Evolutionary conservation across 2,329 filamentous ascomycete genomes (phyloP).

Genomic region (Sporothrix curviconia): DNA sequence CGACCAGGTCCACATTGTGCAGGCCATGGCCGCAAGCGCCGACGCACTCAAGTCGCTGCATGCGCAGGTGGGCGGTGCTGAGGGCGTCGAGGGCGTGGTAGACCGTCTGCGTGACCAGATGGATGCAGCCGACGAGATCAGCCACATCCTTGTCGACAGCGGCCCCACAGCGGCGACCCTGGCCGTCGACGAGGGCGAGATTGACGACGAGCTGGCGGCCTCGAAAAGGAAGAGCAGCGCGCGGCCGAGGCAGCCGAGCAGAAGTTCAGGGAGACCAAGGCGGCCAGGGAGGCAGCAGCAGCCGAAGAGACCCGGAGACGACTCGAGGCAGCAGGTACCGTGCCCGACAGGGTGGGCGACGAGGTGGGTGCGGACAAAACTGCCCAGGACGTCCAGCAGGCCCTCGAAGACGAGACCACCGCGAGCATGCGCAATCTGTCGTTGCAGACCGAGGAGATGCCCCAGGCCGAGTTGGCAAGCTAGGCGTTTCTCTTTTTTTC

Average conservation of each 20-base stretch:
- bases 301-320: conserved; percentile 41
- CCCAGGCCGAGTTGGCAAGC: neutral
- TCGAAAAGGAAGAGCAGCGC: conserved; percentile 54
- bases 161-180: conserved; percentile 23
- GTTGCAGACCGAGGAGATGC: conserved; percentile 24
- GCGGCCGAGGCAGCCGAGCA: neutral
- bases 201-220: conserved; percentile 80
- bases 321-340: conserved; percentile 42
- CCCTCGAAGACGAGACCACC: conserved; percentile 14
- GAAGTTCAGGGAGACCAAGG: conserved; percentile 36
- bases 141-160: conserved; percentile 66
- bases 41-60: conserved; percentile 68
- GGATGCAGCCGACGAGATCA: conserved; percentile 74
- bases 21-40: conserved; percentile 73
- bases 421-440: conserved; percentile 29
- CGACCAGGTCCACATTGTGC: conserved; percentile 76
- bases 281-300: conserved; percentile 28
- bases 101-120: conserved; percentile 74
- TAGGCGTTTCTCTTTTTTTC: neutral
- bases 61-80: conserved; percentile 66
- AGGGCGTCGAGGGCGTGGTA: conserved; percentile 68
- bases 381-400: neutral
- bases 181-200: conserved; percentile 73
- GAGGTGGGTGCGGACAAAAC: no score
- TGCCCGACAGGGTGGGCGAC: conserved; percentile 3